phyloP scores from a whole-genome alignment of 805 yeast genomes.

The Wickerhamiella bombiphila region DNA sequence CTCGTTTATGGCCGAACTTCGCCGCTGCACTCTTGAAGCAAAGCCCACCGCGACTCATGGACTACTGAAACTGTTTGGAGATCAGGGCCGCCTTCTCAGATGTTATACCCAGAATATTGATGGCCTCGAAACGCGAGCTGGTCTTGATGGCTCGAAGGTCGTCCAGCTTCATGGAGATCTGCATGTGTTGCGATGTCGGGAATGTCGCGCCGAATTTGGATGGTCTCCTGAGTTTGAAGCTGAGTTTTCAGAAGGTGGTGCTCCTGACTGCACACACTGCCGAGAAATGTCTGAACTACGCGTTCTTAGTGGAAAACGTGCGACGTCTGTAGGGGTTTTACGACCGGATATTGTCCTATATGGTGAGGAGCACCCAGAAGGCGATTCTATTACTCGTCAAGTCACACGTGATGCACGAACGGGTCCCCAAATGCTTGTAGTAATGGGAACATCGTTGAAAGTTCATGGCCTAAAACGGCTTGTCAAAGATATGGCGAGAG shows the following conservation, averaged over 20 bases:
- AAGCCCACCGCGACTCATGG: slow-evolving; percentile 73
- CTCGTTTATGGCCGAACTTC: slow-evolving; percentile 73
- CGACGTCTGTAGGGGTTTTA: slow-evolving; percentile 45
- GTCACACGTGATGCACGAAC: slow-evolving; percentile 43
- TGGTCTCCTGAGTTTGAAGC: slow-evolving; percentile 47
- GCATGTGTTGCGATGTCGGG: slow-evolving; percentile 59
- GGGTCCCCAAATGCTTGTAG: slow-evolving; percentile 65
- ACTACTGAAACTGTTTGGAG: slow-evolving; percentile 48
- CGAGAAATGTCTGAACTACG: slow-evolving; percentile 40
- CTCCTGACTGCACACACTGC: slow-evolving; percentile 71
- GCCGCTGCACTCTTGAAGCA: slow-evolving; percentile 49
- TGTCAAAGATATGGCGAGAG: slow-evolving; percentile 52
- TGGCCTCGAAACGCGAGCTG: slow-evolving; percentile 57
- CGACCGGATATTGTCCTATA: slow-evolving; percentile 85
- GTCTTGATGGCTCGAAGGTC: slow-evolving; percentile 44
- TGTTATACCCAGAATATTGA: slow-evolving; percentile 95
- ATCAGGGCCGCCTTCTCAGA: slow-evolving; percentile 51
- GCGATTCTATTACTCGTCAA: slow-evolving; percentile 64
- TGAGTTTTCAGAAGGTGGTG: slow-evolving; percentile 41
- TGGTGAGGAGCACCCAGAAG: slow-evolving; percentile 86
- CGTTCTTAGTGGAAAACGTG: slow-evolving; percentile 53
- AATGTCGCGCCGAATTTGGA: slow-evolving; percentile 40
- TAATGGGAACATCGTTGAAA: slow-evolving; percentile 83
- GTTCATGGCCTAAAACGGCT: slow-evolving; percentile 79
- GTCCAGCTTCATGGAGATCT: slow-evolving; percentile 87